Conservation (phyloP, 2,329 filamentous ascomycete species). For the Phyllosticta capitalensis region DNA sequence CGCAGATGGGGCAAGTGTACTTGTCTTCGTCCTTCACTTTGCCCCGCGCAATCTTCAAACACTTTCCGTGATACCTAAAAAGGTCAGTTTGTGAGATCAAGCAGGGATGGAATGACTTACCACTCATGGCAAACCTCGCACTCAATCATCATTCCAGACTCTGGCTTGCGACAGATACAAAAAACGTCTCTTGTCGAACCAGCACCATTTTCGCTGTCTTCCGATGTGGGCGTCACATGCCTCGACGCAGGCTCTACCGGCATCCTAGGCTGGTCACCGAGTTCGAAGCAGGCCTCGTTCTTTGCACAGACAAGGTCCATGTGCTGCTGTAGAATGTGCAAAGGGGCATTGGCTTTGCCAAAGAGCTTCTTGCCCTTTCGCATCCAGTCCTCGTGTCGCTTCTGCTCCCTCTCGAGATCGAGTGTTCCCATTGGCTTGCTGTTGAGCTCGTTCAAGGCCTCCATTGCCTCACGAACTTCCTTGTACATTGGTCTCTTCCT, state of each 20-base stretch:
- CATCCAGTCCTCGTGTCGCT: constrained; percentile 98
- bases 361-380: constrained; percentile 94
- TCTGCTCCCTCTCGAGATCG: constrained; percentile 88
- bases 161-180: constrained; percentile 86
- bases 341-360: constrained; percentile 91
- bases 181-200: constrained; percentile 67
- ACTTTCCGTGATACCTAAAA: constrained; percentile 92
- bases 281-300: constrained; percentile 85
- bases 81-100: constrained; percentile 19
- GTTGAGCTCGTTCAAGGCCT: constrained; percentile 77
- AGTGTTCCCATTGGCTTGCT: constrained; percentile 86
- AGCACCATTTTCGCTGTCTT: constrained; percentile 36
- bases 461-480: constrained; percentile 85
- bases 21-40: constrained; percentile 98
- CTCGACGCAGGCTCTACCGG: constrained; percentile 88
- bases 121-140: constrained; percentile 97
- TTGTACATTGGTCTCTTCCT: constrained; percentile 74
- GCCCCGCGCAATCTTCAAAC: constrained; percentile 90
- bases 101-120: constrained; percentile 41
- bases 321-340: constrained; percentile 90
- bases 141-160: constrained; percentile 99
- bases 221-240: constrained; percentile 57
- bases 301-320: constrained; percentile 88
- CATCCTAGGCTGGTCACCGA: constrained; percentile 75
- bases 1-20: constrained; percentile 96